phyloP scores from a whole-genome alignment of 2,329 filamentous ascomycete genomes.

The Verticillium nubilum region DNA sequence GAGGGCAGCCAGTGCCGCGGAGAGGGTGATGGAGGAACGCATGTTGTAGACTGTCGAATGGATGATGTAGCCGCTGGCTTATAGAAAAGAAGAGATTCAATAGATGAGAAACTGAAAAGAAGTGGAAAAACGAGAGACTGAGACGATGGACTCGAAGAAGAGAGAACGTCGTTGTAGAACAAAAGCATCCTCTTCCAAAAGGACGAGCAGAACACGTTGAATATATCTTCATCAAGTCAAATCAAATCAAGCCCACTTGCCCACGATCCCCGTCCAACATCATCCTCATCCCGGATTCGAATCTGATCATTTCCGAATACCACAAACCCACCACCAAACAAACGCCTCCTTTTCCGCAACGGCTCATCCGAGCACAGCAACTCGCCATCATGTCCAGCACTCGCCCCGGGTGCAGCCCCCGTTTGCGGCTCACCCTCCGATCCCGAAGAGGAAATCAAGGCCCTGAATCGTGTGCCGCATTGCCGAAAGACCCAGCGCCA shows the following conservation, averaged over 20 bases:
- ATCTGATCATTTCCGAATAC: neutral
- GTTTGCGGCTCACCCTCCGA: neutral
- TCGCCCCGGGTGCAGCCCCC: neutral
- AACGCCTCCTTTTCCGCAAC: neutral
- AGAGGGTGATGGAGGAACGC: neutral
- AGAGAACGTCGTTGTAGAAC: neutral
- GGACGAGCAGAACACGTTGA: neutral
- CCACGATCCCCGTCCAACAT: neutral
- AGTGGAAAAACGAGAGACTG: neutral
- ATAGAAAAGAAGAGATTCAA: neutral
- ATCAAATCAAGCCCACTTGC: too few relatives aligned
- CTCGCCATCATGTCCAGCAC: neutral
- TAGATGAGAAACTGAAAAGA: neutral
- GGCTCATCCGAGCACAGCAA: neutral
- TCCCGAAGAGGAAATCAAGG: neutral
- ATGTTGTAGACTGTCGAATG: neutral
- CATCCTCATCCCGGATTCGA: neutral
- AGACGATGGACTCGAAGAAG: neutral
- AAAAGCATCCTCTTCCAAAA: neutral
- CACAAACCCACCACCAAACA: neutral
- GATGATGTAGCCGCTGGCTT: neutral
- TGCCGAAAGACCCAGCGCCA: neutral
- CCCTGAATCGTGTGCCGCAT: neutral
- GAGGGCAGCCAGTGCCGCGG: conserved; percentile 6
- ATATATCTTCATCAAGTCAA: neutral